Conservation (phyloP, 345 rosid species). For the Bruguiera parviflora region DNA sequence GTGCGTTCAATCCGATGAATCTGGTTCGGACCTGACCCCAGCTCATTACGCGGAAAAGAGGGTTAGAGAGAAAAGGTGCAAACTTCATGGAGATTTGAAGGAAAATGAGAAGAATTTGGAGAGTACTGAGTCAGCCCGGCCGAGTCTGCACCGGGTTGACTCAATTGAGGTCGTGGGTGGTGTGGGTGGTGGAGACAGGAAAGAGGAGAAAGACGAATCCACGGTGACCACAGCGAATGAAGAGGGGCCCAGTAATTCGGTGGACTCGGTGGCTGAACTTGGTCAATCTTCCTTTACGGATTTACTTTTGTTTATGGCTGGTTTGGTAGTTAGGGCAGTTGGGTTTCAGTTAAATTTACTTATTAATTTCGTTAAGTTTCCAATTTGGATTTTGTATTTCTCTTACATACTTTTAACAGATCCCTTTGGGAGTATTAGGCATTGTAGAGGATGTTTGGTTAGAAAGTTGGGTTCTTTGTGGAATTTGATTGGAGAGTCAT, state of each 20-base stretch:
- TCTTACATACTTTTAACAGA: conserved; percentile 43
- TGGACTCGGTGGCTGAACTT: conserved; percentile 18
- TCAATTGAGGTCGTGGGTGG: background rate
- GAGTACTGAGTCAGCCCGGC: conserved; percentile 14
- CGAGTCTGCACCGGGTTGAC: background rate
- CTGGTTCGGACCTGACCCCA: background rate
- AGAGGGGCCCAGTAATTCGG: background rate
- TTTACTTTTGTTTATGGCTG: conserved; percentile 42
- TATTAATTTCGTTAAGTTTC: conserved; percentile 40
- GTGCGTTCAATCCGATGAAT: conserved; percentile 6
- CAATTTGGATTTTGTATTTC: conserved; percentile 39
- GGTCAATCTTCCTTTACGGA: conserved; percentile 26
- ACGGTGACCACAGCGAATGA: background rate
- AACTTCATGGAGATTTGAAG: conserved; percentile 22
- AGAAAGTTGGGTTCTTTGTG: conserved; percentile 23
- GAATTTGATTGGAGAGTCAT: conserved; percentile 29
- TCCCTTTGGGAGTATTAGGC: conserved; percentile 53
- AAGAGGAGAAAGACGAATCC: background rate
- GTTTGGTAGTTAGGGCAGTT: conserved; percentile 57
- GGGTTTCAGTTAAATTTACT: conserved; percentile 57
- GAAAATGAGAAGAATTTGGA: conserved; percentile 30
- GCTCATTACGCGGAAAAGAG: conserved; percentile 1
- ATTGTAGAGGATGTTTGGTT: conserved; percentile 28
- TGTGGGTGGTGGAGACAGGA: background rate
- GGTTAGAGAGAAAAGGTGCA: conserved; percentile 19